These are phyloP conservation scores for Triangularia setosa DNA, from an alignment of 2,329 filamentous ascomycete genomes.

Conservation along the genomic window DNA sequence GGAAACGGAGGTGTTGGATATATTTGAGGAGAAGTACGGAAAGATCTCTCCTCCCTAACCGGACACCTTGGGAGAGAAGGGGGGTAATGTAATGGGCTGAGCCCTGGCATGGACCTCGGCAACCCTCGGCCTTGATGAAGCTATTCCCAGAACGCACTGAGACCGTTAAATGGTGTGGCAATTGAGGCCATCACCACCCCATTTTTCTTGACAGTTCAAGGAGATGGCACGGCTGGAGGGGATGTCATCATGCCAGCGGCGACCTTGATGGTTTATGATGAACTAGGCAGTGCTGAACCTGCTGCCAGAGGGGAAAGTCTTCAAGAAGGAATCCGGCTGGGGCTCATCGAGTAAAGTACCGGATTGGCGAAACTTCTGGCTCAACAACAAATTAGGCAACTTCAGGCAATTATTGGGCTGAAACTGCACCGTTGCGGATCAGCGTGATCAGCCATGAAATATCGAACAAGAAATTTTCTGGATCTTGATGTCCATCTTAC, in stretches of 20 bases:
- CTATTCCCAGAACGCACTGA: background rate
- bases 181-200: too few relatives aligned
- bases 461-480: background rate
- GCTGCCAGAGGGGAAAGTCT: background rate
- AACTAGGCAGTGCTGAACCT: background rate
- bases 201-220: too few relatives aligned
- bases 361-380: background rate
- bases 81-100: conserved; percentile 5
- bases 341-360: background rate
- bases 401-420: background rate
- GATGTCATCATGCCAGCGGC: background rate
- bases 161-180: too few relatives aligned
- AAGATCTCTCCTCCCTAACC: background rate
- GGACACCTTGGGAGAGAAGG: background rate
- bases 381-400: background rate
- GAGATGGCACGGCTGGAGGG: background rate
- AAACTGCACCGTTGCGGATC: background rate
- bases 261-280: background rate
- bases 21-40: background rate
- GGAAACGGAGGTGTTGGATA: conserved; percentile 1
- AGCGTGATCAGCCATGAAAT: background rate
- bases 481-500: background rate
- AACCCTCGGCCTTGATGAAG: background rate
- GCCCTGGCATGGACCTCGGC: background rate
- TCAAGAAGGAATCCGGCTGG: background rate